These are phyloP conservation scores for Ceratopteris richardii DNA, from an alignment of 75 land plant genomes.

Conservation along the genomic window DNA sequence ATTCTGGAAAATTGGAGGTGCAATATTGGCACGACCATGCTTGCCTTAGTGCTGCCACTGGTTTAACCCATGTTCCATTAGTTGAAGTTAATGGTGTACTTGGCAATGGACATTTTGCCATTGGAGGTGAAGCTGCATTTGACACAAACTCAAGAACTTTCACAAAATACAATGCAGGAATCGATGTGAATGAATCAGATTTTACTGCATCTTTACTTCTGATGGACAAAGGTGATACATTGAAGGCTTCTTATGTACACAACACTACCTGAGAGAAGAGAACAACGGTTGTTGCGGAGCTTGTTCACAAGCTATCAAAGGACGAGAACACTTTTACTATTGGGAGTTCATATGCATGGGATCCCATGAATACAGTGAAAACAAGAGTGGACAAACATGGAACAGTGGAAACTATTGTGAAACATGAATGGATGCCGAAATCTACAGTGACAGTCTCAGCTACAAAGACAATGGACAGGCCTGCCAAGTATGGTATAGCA, in stretches of 20 bases:
- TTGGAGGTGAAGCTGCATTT: slow-evolving; percentile 75
- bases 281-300: slow-evolving; percentile 56
- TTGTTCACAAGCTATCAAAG: slow-evolving; percentile 62
- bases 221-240: slow-evolving; percentile 72
- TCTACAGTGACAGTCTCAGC: slow-evolving; percentile 62
- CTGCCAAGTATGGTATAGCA: slow-evolving; percentile 74
- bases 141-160: slow-evolving; percentile 57
- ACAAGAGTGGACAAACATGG: slow-evolving; percentile 81
- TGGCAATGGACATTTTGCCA: slow-evolving; percentile 51
- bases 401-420: slow-evolving; percentile 64
- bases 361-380: slow-evolving; percentile 59
- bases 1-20: slow-evolving; percentile 53
- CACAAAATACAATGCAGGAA: slow-evolving; percentile 68
- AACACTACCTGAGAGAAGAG: slow-evolving; percentile 34
- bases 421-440: slow-evolving; percentile 77
- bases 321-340: slow-evolving; percentile 85
- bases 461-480: slow-evolving; percentile 71
- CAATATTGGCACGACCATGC: slow-evolving; percentile 78
- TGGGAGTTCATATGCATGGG: slow-evolving; percentile 56
- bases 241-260: slow-evolving; percentile 65
- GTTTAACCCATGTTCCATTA: slow-evolving; percentile 33
- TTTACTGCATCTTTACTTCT: slow-evolving; percentile 27
- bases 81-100: slow-evolving; percentile 57
- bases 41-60: slow-evolving; percentile 33
- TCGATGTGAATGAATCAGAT: slow-evolving; percentile 50